phyloP scores from a whole-genome alignment of 169 alveolate species.

The Plasmodium vivax region DNA sequence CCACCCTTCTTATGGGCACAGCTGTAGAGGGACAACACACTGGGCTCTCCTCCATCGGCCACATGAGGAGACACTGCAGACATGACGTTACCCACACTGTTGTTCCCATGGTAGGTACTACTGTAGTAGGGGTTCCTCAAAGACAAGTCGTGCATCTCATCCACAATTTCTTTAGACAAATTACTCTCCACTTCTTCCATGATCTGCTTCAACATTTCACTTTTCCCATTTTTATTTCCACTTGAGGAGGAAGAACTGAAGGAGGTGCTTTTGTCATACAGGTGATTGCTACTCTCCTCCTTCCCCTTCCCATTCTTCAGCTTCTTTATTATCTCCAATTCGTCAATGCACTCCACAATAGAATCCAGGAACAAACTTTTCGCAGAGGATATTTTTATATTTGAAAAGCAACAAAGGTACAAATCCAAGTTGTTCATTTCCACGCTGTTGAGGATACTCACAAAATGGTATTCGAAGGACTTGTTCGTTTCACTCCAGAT shows the following conservation, averaged over 20 bases:
- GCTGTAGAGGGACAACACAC: background rate
- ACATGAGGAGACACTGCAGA: background rate
- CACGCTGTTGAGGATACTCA: slow-evolving; percentile 34
- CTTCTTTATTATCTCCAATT: slow-evolving; percentile 46
- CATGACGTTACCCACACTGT: background rate
- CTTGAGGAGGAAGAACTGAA: background rate
- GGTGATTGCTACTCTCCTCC: background rate
- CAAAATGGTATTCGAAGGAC: slow-evolving; percentile 63
- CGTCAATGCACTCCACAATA: slow-evolving; percentile 41
- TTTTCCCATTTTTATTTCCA: background rate
- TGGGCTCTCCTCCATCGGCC: slow-evolving; percentile 22
- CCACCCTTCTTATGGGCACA: background rate
- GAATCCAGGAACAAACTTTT: slow-evolving; percentile 49
- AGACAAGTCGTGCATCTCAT: slow-evolving; percentile 35
- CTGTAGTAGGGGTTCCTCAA: slow-evolving; percentile 29
- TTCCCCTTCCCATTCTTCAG: slow-evolving; percentile 17
- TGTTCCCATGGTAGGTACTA: slow-evolving; percentile 13
- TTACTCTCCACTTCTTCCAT: slow-evolving; percentile 35
- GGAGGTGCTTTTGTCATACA: background rate
- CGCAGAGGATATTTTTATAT: slow-evolving; percentile 21
- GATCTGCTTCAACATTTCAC: slow-evolving; percentile 12
- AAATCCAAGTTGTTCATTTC: slow-evolving; percentile 33
- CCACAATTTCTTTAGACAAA: slow-evolving; percentile 47
- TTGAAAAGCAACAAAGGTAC: slow-evolving; percentile 58
- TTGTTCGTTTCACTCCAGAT: slow-evolving; percentile 47